Conservation (phyloP, 768 basidiomycete genomes). For the Leccinellum albellum region DNA sequence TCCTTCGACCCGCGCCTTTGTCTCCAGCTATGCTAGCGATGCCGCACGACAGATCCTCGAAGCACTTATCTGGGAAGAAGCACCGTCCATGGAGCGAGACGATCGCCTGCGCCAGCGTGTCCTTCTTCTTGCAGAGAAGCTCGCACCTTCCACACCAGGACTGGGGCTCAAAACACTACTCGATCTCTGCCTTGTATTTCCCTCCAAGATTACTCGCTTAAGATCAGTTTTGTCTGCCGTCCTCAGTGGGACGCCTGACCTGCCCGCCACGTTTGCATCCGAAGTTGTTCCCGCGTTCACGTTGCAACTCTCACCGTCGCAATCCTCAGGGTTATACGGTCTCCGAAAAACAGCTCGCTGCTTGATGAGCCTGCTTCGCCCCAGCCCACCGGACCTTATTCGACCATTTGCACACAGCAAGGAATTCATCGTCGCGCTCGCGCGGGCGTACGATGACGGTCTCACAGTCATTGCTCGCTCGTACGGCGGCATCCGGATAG, state of each 20-base stretch:
- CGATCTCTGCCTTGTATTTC: slow-evolving; percentile 60
- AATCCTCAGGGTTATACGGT: slow-evolving; percentile 52
- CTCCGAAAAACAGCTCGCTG: slow-evolving; percentile 62
- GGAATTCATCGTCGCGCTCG: slow-evolving; percentile 53
- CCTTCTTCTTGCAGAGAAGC: slow-evolving; percentile 54
- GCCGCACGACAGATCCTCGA: slow-evolving; percentile 50
- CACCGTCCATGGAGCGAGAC: slow-evolving; percentile 33
- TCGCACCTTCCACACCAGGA: slow-evolving; percentile 37
- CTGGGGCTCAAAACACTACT: slow-evolving; percentile 55
- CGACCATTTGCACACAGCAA: slow-evolving; percentile 51
- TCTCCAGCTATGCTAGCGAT: slow-evolving; percentile 58
- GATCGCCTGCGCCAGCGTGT: slow-evolving; percentile 44
- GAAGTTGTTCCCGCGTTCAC: slow-evolving; percentile 60
- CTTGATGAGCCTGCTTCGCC: slow-evolving; percentile 50
- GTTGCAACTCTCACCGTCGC: slow-evolving; percentile 40
- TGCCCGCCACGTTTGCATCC: slow-evolving; percentile 33
- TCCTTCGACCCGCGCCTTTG: slow-evolving; percentile 43
- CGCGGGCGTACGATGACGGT: slow-evolving; percentile 56
- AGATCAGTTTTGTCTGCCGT: slow-evolving; percentile 43
- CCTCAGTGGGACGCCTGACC: slow-evolving; percentile 30
- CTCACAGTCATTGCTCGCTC: slow-evolving; percentile 52
- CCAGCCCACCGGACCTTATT: slow-evolving; percentile 45
- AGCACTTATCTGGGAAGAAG: slow-evolving; percentile 53
- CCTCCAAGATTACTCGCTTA: slow-evolving; percentile 41
- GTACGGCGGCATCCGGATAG: slow-evolving; percentile 51